Base-by-base conservation (phyloP, 768 basidiomycete species). In the Trametes maxima region DNA sequence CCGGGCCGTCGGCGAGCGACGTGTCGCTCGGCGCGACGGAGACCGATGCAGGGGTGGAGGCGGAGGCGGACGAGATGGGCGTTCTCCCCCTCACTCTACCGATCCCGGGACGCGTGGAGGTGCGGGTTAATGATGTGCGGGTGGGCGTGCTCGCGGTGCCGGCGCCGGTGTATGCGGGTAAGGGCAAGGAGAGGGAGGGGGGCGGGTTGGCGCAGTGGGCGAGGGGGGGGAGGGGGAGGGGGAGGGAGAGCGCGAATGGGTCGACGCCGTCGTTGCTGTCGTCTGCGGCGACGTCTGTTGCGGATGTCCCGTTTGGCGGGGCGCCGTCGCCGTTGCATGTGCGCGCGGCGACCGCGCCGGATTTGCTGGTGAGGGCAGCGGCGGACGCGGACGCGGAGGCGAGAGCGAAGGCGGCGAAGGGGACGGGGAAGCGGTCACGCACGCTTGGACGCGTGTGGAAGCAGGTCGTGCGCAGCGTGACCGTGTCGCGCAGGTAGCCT, bases 391-490 rank as follows among this genome's bases (percentile, higher is more conserved):
- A 33, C 4, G 28, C 28, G 28, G 8, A 33, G 28, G 28, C 28
- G n/a, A n/a, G n/a, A n/a, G 48, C 14, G 37, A n/a, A 22, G 14
- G 24, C 36, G 22, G 45, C 1, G 46, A 59, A 43, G 47, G 39
- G 14, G 43, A 57, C 43, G 44, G 58, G 6, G 54, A 48, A 63
- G 67, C n/a, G 61, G 58, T 28, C 47, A 37, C 50, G 51, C 48
- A 60, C 68, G 60, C 47, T 69, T 33, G 63, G 65, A 54, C 49
- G 68, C 16, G 56, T 63, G 54, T 69, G 66, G 66, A 54, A 42
- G 61, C 53, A 53, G 35, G 66, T 69, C 54, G 60, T 66, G 48
- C 62, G 65, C n/a, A 59, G 66, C 45, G 62, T 62, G 19, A 59
- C 54, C n/a, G n/a, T n/a, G 24, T 48, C 24, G 25, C 62, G 59